These are phyloP conservation scores for Termitomyces bulborhizus DNA, from an alignment of 768 basidiomycete species.

Conservation along the genomic window DNA sequence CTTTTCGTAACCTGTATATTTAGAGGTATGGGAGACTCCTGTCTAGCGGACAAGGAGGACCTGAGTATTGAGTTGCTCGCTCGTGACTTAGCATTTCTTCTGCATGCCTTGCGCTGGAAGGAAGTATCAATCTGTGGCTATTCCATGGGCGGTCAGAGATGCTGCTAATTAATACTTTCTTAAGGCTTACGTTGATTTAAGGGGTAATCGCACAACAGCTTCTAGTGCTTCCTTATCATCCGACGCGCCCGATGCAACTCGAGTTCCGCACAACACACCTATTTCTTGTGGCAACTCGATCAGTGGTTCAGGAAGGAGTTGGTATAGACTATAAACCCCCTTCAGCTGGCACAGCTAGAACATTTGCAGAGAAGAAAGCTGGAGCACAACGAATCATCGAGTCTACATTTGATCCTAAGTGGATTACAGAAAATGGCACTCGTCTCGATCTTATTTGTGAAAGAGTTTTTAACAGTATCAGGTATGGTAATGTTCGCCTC, in stretches of 20 bases:
- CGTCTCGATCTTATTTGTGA: conserved; percentile 19
- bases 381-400: conserved; percentile 19
- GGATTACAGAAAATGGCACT: conserved; percentile 18
- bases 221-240: conserved; percentile 34
- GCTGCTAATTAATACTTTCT: background rate
- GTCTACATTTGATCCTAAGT: conserved; percentile 21
- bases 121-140: conserved; percentile 39
- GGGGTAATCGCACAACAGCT: conserved; percentile 39
- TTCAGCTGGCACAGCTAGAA: conserved; percentile 16
- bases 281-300: conserved; percentile 31
- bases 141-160: conserved; percentile 43
- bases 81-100: conserved; percentile 35
- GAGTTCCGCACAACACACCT: conserved; percentile 36
- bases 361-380: conserved; percentile 20
- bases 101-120: conserved; percentile 32
- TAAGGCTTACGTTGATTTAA: conserved; percentile 8
- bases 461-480: conserved; percentile 14
- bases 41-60: conserved; percentile 26
- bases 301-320: conserved; percentile 17
- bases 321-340: conserved; percentile 19
- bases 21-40: conserved; percentile 43
- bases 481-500: conserved; percentile 5
- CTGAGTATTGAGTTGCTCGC: conserved; percentile 40
- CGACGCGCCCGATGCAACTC: conserved; percentile 25
- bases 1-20: background rate